Conservation (phyloP, 2,329 filamentous ascomycete species). For the Beauveria australis region DNA sequence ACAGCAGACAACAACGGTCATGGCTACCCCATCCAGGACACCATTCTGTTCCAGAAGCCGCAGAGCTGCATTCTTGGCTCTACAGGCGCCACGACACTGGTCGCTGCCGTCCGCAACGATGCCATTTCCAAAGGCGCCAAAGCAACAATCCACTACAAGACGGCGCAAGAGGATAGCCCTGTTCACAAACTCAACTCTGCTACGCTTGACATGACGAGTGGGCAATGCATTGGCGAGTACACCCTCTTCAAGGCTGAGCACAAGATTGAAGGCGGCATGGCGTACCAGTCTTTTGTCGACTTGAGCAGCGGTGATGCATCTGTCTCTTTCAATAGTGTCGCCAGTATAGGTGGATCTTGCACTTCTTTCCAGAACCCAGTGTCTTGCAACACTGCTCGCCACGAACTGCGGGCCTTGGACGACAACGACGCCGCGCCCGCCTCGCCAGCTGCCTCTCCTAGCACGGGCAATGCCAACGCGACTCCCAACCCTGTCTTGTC, state of each 20-base stretch:
- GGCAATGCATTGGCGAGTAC: slow-evolving; percentile 37
- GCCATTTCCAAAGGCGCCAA: slow-evolving; percentile 31
- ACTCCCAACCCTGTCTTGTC: too few species aligned
- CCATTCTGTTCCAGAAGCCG: slow-evolving; percentile 43
- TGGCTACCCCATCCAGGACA: slow-evolving; percentile 46
- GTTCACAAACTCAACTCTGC: slow-evolving; percentile 32
- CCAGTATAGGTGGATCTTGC: slow-evolving; percentile 37
- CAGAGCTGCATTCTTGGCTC: slow-evolving; percentile 47
- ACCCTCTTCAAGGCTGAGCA: slow-evolving; percentile 38
- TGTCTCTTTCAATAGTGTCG: slow-evolving; percentile 42
- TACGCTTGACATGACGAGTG: slow-evolving; percentile 32
- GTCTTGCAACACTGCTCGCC: slow-evolving; percentile 16
- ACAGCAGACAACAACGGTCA: slow-evolving; percentile 50
- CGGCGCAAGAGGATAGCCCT: slow-evolving; percentile 30
- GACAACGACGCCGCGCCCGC: too few species aligned
- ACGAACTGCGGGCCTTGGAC: too few species aligned
- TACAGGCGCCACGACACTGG: slow-evolving; percentile 34
- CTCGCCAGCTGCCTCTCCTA: too few species aligned
- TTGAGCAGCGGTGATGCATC: slow-evolving; percentile 32
- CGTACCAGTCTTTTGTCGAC: slow-evolving; percentile 37
- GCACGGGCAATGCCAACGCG: too few species aligned
- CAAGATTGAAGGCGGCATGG: slow-evolving; percentile 35
- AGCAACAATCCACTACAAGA: slow-evolving; percentile 37
- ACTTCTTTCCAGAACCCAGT: slow-evolving; percentile 28
- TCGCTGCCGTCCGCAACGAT: slow-evolving; percentile 43